These are phyloP conservation scores for Phycomyces blakesleeanus DNA, from an alignment of 192 early-diverging fungal genomes.

Conservation along the genomic window DNA sequence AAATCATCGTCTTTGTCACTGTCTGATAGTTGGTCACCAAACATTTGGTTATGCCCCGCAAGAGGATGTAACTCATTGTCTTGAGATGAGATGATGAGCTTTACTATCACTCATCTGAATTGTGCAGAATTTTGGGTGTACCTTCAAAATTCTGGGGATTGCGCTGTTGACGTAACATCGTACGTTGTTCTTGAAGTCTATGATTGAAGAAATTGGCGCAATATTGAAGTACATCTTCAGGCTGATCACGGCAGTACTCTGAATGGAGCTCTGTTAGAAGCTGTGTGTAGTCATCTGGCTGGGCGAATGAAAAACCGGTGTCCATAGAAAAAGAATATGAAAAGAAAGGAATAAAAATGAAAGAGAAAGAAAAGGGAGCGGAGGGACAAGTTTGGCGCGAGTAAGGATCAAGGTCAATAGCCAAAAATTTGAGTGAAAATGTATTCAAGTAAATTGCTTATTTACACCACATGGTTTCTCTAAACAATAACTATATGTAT, in stretches of 20 bases:
- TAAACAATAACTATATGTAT: too few relatives aligned
- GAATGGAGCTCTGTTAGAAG: constrained; percentile 85
- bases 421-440: too few relatives aligned
- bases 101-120: constrained; percentile 11
- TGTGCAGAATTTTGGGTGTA: constrained; percentile 24
- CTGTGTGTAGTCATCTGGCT: constrained; percentile 44
- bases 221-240: constrained; percentile 88
- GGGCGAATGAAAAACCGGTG: constrained; percentile 28
- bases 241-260: constrained; percentile 72
- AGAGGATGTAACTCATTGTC: background rate
- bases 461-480: too few relatives aligned
- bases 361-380: constrained; percentile 4
- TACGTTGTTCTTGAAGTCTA: constrained; percentile 79
- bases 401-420: too few relatives aligned
- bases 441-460: too few relatives aligned
- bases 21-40: background rate
- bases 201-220: constrained; percentile 87
- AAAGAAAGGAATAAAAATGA: constrained; percentile 7
- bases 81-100: background rate
- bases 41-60: background rate
- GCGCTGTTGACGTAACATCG: constrained; percentile 26
- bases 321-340: background rate
- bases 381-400: too few relatives aligned
- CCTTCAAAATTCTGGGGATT: background rate
- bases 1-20: constrained; percentile 19